Evolutionary conservation across 2,329 filamentous ascomycete genomes (phyloP).

Genomic region (Xylariaceae sp.): DNA sequence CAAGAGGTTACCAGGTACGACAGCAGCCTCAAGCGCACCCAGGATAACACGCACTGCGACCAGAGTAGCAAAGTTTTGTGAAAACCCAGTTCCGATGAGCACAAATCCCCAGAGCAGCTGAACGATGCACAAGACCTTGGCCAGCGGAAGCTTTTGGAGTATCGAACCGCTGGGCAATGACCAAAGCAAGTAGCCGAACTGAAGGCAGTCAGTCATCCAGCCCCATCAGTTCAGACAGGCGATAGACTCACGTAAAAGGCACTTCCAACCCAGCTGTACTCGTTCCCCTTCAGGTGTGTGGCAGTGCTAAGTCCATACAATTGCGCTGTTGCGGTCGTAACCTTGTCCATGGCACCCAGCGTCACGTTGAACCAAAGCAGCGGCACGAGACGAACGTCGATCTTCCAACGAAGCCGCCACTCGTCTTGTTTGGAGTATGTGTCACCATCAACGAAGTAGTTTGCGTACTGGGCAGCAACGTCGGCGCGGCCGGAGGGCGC

Average conservation of each 20-base stretch:
- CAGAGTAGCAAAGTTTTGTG: conserved; percentile 27
- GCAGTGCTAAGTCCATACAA: conserved; percentile 23
- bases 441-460: conserved; percentile 27
- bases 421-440: conserved; percentile 27
- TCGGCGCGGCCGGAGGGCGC: conserved; percentile 12
- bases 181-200: conserved; percentile 9
- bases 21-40: conserved; percentile 31
- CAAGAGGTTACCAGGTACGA: conserved; percentile 29
- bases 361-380: conserved; percentile 26
- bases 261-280: conserved; percentile 4
- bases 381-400: conserved; percentile 40
- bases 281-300: neutral
- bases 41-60: conserved; percentile 30
- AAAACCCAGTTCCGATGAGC: conserved; percentile 29
- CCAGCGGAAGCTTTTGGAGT: conserved; percentile 36
- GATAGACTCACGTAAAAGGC: conserved; percentile 1
- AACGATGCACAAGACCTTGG: conserved; percentile 29
- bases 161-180: conserved; percentile 1
- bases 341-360: conserved; percentile 32
- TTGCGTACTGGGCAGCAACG: conserved; percentile 30
- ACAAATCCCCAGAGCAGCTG: conserved; percentile 29
- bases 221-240: neutral
- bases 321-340: conserved; percentile 30
- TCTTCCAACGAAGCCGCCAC: conserved; percentile 36
- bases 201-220: neutral